These are phyloP conservation scores for Loxodes magnus DNA, from an alignment of 73 alveolate genomes.

Conservation along the genomic window DNA sequence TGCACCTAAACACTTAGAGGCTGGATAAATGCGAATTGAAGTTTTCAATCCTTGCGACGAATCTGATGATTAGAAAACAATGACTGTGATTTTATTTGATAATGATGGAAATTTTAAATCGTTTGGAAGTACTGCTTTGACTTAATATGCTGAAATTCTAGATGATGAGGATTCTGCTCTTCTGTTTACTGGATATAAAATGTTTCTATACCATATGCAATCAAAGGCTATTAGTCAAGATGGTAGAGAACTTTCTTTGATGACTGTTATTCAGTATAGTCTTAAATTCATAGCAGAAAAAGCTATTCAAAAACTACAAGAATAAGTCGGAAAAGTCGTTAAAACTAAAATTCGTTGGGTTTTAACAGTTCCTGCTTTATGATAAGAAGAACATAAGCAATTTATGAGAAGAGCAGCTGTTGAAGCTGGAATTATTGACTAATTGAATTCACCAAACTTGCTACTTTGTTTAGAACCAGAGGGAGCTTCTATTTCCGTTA, in stretches of 20 bases:
- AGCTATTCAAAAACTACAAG: constrained; percentile 86
- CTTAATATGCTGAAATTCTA: constrained; percentile 91
- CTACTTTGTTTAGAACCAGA: constrained; percentile 95
- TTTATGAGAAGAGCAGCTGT: constrained; percentile 96
- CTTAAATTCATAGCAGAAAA: constrained; percentile 77
- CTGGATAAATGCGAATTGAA: constrained; percentile 90
- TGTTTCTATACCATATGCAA: constrained; percentile 89
- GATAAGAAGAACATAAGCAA: constrained; percentile 94
- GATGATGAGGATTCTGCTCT: constrained; percentile 95
- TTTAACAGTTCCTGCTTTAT: constrained; percentile 95
- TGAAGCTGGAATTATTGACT: constrained; percentile 87
- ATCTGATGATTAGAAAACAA: constrained; percentile 91
- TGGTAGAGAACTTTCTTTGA: constrained; percentile 89
- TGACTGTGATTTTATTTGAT: constrained; percentile 91
- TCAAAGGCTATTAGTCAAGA: constrained; percentile 75
- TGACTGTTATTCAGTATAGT: constrained; percentile 83
- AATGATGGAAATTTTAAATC: constrained; percentile 79
- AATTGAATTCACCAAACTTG: constrained; percentile 74
- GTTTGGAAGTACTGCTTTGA: constrained; percentile 86
- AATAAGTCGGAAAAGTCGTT: constrained; percentile 89
- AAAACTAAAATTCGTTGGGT: constrained; percentile 95
- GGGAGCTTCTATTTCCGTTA: constrained; percentile 94
- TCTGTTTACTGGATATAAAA: constrained; percentile 88
- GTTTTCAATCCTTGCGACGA: constrained; percentile 98
- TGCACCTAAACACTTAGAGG: constrained; percentile 87